Conservation (phyloP, 2,329 filamentous ascomycete species). For the Sporothrix pallida region DNA sequence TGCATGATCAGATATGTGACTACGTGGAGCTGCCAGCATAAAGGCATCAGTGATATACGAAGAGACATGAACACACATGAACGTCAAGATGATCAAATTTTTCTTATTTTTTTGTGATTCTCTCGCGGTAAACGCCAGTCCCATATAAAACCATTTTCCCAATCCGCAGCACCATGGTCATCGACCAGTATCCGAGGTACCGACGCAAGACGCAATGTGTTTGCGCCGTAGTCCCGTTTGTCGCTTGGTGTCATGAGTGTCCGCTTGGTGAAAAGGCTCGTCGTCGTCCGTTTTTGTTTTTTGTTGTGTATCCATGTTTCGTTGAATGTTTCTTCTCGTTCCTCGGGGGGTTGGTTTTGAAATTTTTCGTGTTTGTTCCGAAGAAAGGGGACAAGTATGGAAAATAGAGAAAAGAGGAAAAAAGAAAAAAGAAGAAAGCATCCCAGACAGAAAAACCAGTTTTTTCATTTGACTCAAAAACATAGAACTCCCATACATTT, state of each 20-base stretch:
- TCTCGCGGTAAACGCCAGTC: conserved; percentile 29
- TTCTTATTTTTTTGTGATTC: conserved; percentile 29
- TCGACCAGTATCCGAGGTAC: conserved; percentile 3
- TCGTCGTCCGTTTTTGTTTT: neutral
- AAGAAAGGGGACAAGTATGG: neutral
- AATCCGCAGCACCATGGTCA: conserved; percentile 4
- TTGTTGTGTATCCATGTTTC: neutral
- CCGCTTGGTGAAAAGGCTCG: neutral
- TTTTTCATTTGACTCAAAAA: neutral
- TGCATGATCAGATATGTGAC: neutral
- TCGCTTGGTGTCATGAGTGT: conserved; percentile 16
- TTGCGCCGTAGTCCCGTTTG: neutral
- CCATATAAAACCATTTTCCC: conserved; percentile 13
- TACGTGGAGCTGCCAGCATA: neutral
- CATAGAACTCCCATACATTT: conserved; percentile 19
- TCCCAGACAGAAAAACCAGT: too few species aligned
- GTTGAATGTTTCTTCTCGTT: neutral
- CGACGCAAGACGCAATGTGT: neutral
- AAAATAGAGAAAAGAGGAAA: neutral
- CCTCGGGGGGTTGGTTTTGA: neutral
- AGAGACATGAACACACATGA: neutral
- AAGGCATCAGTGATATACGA: neutral
- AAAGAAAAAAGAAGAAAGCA: neutral
- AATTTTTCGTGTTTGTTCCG: neutral
- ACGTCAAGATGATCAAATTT: conserved; percentile 4